Percentiles rank a stretch among this genome's conserved stretches.
These are phyloP conservation scores for Tillandsia fasciculata DNA, from an alignment of 176 grass and related monocot genomes.

Conservation along the genomic window DNA sequence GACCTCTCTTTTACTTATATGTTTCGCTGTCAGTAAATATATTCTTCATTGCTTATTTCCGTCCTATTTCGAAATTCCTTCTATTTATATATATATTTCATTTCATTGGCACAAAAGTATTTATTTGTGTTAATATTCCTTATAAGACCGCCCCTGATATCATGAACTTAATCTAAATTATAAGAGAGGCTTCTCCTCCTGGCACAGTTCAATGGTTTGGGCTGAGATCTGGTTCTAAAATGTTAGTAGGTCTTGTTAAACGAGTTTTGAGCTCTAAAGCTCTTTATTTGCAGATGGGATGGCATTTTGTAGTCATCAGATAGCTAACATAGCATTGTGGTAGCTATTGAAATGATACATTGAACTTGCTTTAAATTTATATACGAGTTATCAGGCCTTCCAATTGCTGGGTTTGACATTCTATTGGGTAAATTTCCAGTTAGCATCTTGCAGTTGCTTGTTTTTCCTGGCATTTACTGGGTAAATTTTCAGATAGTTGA, in stretches of 20 bases:
- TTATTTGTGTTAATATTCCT: neutral
- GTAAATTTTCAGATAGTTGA: neutral
- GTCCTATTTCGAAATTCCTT: neutral
- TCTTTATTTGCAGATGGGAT: neutral
- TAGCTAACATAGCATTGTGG: too few relatives aligned
- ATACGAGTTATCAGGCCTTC: too few relatives aligned
- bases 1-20: neutral
- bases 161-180: neutral
- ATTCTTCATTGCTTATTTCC: neutral
- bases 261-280: neutral
- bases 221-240: neutral
- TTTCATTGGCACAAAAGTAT: neutral
- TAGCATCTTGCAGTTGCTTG: neutral
- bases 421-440: neutral
- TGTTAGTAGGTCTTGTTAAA: neutral
- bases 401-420: neutral
- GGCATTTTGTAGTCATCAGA: neutral
- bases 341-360: too few relatives aligned
- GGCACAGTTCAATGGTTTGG: neutral
- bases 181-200: neutral
- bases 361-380: too few relatives aligned
- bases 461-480: neutral
- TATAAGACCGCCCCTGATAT: neutral
- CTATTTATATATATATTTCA: neutral
- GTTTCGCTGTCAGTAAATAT: neutral